A percentile compares a stretch with the other conserved stretches of the same genome.
Evolutionary conservation across 2,329 filamentous ascomycete genomes (phyloP).

Genomic region (Ascocoryne sarcoides): DNA sequence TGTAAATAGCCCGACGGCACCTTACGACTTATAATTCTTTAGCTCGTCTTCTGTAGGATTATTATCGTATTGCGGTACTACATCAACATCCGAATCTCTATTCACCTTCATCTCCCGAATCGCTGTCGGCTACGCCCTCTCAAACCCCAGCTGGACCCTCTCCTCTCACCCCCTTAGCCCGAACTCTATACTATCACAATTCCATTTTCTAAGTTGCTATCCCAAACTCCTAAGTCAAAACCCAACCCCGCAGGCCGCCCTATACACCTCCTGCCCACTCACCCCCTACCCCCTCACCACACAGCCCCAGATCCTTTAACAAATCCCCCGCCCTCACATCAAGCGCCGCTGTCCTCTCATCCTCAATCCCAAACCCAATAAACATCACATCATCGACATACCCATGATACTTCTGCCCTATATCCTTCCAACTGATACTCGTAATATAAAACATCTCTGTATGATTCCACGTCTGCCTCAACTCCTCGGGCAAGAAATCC

Average conservation of each 20-base stretch:
- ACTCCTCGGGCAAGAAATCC: constrained; percentile 1
- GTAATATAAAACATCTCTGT: constrained; percentile 52
- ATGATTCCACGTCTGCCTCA: constrained; percentile 20
- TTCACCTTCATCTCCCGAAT: no score
- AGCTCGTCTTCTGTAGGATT: no score
- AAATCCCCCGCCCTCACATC: constrained; percentile 43
- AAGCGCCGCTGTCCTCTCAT: constrained; percentile 38
- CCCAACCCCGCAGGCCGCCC: not conserved
- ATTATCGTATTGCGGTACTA: no score
- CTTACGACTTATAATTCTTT: no score
- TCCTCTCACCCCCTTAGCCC: no score
- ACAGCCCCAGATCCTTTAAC: constrained; percentile 34
- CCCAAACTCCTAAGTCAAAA: no score
- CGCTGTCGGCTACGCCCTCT: no score
- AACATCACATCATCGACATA: constrained; percentile 48
- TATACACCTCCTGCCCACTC: not conserved
- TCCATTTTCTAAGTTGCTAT: no score
- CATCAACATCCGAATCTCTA: no score
- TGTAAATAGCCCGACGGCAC: constrained; percentile 1
- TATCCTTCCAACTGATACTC: constrained; percentile 44
- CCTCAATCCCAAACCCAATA: constrained; percentile 48
- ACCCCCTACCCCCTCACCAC: constrained; percentile 8
- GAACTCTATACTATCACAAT: no score
- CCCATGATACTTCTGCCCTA: constrained; percentile 42
- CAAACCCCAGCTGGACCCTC: no score